A percentile compares a stretch with the other conserved stretches of the same genome.
These are phyloP conservation scores for Dryas octopetala DNA, from an alignment of 306 rosid species.

Conservation along the genomic window DNA sequence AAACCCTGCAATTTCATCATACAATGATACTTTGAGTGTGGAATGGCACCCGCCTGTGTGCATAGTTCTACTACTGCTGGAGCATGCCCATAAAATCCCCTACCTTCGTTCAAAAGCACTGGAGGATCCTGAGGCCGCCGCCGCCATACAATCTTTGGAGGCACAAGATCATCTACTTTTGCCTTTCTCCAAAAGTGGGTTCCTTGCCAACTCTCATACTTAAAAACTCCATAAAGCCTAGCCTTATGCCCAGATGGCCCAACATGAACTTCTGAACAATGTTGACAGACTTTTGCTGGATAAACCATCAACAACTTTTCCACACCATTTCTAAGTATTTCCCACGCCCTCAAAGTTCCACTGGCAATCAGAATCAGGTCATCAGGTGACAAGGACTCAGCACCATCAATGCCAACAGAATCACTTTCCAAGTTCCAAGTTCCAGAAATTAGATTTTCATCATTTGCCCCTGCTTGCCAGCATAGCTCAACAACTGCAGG, in stretches of 20 bases:
- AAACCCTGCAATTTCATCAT: slow-evolving; percentile 81
- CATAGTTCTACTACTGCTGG: slow-evolving; percentile 84
- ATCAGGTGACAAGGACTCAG: slow-evolving; percentile 35
- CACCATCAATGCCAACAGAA: slow-evolving; percentile 26
- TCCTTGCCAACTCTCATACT: slow-evolving; percentile 79
- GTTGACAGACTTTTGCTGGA: slow-evolving; percentile 79
- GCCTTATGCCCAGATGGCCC: slow-evolving; percentile 91
- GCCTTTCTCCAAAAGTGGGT: slow-evolving; percentile 83
- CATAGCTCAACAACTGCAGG: slow-evolving; percentile 87
- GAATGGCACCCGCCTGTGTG: slow-evolving; percentile 57
- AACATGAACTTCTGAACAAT: slow-evolving; percentile 83
- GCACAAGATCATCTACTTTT: slow-evolving; percentile 71
- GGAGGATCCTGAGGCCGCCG: slow-evolving; percentile 76
- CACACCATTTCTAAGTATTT: slow-evolving; percentile 66
- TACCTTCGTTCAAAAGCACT: slow-evolving; percentile 64
- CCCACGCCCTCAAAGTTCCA: slow-evolving; percentile 71
- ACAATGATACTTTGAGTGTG: slow-evolving; percentile 58
- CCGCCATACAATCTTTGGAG: slow-evolving; percentile 72
- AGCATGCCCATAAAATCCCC: slow-evolving; percentile 65
- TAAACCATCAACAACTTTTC: slow-evolving; percentile 66
- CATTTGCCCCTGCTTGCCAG: slow-evolving; percentile 75
- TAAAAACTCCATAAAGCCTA: slow-evolving; percentile 77
- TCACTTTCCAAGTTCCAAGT: slow-evolving; percentile 37
- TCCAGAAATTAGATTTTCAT: slow-evolving; percentile 29
- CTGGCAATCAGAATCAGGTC: slow-evolving; percentile 53